Conservation (phyloP, 2,329 filamentous ascomycete genomes). For the Botrytis cinerea region DNA sequence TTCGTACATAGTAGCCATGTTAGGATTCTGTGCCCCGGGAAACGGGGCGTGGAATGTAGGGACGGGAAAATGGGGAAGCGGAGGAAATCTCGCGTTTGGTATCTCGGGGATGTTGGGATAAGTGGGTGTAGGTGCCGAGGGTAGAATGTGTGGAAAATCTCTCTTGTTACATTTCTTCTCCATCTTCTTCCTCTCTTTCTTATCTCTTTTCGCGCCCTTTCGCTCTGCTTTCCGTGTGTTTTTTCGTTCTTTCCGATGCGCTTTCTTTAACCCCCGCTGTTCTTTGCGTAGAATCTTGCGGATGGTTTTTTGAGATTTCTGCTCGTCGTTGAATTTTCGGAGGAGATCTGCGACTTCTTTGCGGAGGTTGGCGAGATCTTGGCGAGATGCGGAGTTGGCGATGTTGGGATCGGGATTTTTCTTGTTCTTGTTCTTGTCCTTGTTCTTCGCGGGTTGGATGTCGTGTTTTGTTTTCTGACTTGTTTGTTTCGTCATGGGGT, state of each 20-base stretch:
- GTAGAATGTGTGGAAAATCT: not conserved
- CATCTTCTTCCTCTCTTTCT: constrained; percentile 36
- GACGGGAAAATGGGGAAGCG: not conserved
- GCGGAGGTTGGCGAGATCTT: constrained; percentile 45
- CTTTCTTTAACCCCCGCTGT: constrained; percentile 22
- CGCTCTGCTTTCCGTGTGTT: constrained; percentile 4
- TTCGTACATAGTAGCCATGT: not conserved
- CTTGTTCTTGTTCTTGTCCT: constrained; percentile 4
- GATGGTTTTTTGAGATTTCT: constrained; percentile 42
- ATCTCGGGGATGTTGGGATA: not conserved
- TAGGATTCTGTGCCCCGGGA: not conserved
- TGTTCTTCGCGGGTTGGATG: constrained; percentile 46
- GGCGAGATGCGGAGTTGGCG: constrained; percentile 10
- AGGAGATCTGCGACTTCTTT: constrained; percentile 50
- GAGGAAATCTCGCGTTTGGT: not conserved
- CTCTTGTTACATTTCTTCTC: constrained; percentile 28
- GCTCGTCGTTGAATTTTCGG: constrained; percentile 48
- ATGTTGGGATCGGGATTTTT: not conserved
- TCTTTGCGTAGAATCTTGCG: constrained; percentile 30
- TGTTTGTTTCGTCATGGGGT: constrained; percentile 50
- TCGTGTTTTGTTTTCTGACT: constrained; percentile 48
- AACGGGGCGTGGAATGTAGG: not conserved
- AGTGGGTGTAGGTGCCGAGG: no score
- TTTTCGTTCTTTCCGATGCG: constrained; percentile 7
- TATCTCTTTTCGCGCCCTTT: constrained; percentile 33